These are phyloP conservation scores for Canavalia gladiata DNA, from an alignment of 306 rosid species.

Conservation along the genomic window DNA sequence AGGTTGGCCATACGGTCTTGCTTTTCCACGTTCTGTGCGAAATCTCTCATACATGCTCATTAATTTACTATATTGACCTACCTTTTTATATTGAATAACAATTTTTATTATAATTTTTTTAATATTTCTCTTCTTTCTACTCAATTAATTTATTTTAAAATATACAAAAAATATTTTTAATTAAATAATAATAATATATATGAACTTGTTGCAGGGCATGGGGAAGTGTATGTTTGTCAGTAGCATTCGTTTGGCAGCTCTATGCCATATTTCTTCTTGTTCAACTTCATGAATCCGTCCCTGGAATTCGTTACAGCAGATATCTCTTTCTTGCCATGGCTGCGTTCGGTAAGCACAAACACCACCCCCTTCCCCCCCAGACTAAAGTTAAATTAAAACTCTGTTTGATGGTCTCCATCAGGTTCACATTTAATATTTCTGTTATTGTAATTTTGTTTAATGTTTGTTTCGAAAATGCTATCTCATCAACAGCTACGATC, in stretches of 20 bases:
- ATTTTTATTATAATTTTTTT: too few relatives aligned
- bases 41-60: too few relatives aligned
- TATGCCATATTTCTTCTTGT: conserved; percentile 56
- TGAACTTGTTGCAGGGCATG: conserved; percentile 54
- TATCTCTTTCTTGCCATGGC: conserved; percentile 59
- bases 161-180: too few relatives aligned
- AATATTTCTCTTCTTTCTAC: too few relatives aligned
- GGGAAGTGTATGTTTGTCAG: conserved; percentile 50
- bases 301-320: conserved; percentile 58
- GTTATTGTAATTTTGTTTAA: background rate
- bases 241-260: conserved; percentile 60
- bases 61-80: too few relatives aligned
- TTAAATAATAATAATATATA: background rate
- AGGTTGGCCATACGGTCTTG: too few relatives aligned
- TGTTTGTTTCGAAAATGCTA: background rate
- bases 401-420: background rate
- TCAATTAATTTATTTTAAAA: too few relatives aligned
- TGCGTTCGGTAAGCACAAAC: conserved; percentile 53
- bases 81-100: too few relatives aligned
- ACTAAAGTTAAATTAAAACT: background rate
- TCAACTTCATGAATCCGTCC: conserved; percentile 56
- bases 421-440: background rate
- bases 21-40: too few relatives aligned
- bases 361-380: too few relatives aligned
- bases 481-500: background rate